phyloP scores from a whole-genome alignment of 2,329 filamentous ascomycete genomes.

The Hymenoscyphus albidus region DNA sequence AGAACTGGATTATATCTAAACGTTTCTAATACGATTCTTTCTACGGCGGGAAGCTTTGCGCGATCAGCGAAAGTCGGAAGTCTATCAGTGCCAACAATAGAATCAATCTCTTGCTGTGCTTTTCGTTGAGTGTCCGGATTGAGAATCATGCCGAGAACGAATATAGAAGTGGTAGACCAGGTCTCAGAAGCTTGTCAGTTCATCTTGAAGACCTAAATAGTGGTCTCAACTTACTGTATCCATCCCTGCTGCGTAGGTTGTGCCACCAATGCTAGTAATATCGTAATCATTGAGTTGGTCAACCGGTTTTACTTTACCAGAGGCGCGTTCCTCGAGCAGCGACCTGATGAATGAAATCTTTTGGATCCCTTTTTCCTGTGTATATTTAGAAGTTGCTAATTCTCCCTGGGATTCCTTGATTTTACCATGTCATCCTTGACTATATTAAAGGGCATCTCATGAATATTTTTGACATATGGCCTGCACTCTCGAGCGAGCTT shows the following conservation, averaged over 20 bases:
- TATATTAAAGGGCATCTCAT: slow-evolving; percentile 40
- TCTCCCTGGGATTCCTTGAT: no score
- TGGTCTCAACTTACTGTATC: slow-evolving; percentile 11
- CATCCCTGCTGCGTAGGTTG: slow-evolving; percentile 44
- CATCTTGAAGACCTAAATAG: no score
- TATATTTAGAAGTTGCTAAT: neutral
- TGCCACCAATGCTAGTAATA: slow-evolving; percentile 46
- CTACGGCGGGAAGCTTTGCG: slow-evolving; percentile 40
- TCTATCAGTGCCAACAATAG: slow-evolving; percentile 42
- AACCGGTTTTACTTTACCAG: slow-evolving; percentile 35
- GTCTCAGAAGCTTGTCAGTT: neutral
- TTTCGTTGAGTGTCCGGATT: slow-evolving; percentile 45
- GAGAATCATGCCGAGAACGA: slow-evolving; percentile 41
- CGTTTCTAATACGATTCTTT: slow-evolving; percentile 43
- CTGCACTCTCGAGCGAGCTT: slow-evolving; percentile 24
- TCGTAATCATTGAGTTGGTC: slow-evolving; percentile 12
- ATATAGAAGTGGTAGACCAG: slow-evolving; percentile 14
- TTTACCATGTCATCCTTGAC: slow-evolving; percentile 12
- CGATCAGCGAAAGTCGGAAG: slow-evolving; percentile 46
- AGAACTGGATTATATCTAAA: slow-evolving; percentile 31
- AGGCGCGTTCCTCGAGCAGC: neutral
- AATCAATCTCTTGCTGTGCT: slow-evolving; percentile 44
- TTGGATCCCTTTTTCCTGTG: slow-evolving; percentile 6
- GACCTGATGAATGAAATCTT: slow-evolving; percentile 8
- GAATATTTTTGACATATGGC: slow-evolving; percentile 37